Evolutionary conservation across 257 asterid species (phyloP), one percentile per base, ranked within the genome.

Genomic region (Lithospermum erythrorhizon): DNA sequence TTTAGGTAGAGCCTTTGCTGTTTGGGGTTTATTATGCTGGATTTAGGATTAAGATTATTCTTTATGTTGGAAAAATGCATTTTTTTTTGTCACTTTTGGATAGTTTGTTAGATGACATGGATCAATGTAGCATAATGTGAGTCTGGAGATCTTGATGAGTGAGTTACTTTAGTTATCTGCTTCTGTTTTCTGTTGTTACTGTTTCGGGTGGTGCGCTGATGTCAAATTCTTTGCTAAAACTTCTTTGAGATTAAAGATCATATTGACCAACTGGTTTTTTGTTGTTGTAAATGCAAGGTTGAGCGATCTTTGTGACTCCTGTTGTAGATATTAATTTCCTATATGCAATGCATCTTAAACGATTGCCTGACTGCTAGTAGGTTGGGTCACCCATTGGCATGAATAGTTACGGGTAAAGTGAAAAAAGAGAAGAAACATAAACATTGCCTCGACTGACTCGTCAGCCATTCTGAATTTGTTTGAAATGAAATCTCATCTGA

Each of bases 121-220:
- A 63, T 59, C 7, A 17, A 55, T 35, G 49, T 58, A 49, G 10
- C 35, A 52, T 48, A 67, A 55, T 24, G 37, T 60, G 72, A 68
- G 78, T 51, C 57, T 41, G 4, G 72, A 70, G 86, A 83, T 82
- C 89, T 81, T 78, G 49, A 13, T 41, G 49, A 41, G 16, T 41
- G 0, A 14, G 49, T 41, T 41, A 41, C 13, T 11, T 13, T 41
- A 14, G 49, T 41, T 41, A 41, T 41, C 18, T 41, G 49, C 49
- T 41, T 2, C 5, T 53, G 57, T 22, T 53, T 17, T 52, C 3
- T n/a, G 10, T 9, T 52, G 56, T 19, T 52, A 18, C 17, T 52
- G 22, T 52, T 15, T n/a, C 21, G 10, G 21, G 20, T 6, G 57
- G 23, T 20, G 57, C 3, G 27, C 25, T 4, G 23, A 53, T 53